Percentiles rank a stretch among this genome's conserved stretches.
Evolutionary conservation across 2,329 filamentous ascomycete genomes (phyloP).

Genomic region (Alternaria tenuissima): DNA sequence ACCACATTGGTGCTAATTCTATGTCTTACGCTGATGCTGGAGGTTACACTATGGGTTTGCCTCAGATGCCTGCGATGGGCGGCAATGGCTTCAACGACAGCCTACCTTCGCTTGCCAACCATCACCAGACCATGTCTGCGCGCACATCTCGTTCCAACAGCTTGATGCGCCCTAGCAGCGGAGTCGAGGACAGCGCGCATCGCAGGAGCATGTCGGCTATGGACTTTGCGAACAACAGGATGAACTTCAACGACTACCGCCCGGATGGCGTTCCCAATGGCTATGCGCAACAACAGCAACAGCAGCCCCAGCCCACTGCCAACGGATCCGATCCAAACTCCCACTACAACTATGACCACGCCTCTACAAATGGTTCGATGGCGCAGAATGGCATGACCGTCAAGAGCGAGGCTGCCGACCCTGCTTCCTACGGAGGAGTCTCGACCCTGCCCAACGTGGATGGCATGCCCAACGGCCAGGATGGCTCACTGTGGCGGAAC

Average conservation of each 20-base stretch:
- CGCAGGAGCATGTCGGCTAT: slow-evolving; percentile 48
- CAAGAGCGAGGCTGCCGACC: slow-evolving; percentile 44
- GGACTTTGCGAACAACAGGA: slow-evolving; percentile 43
- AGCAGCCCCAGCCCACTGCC: slow-evolving; percentile 14
- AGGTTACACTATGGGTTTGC: slow-evolving; percentile 46
- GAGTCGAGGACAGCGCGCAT: slow-evolving; percentile 44
- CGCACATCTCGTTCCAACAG: slow-evolving; percentile 60
- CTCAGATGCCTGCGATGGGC: slow-evolving; percentile 44
- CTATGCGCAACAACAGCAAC: slow-evolving; percentile 30
- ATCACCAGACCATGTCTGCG: slow-evolving; percentile 56
- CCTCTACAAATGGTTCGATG: slow-evolving; percentile 43
- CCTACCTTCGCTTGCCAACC: slow-evolving; percentile 50
- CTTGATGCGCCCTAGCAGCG: slow-evolving; percentile 54
- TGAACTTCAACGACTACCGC: slow-evolving; percentile 50
- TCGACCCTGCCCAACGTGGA: slow-evolving; percentile 48
- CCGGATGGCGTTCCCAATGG: slow-evolving; percentile 41
- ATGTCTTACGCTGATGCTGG: slow-evolving; percentile 44
- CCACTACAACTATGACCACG: slow-evolving; percentile 46
- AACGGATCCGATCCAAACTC: slow-evolving; percentile 31
- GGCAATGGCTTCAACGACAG: slow-evolving; percentile 48
- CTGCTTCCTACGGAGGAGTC: slow-evolving; percentile 44
- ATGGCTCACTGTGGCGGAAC: slow-evolving; percentile 55
- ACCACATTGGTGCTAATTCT: slow-evolving; percentile 44
- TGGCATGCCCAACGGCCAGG: slow-evolving; percentile 47
- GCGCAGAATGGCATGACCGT: slow-evolving; percentile 46